Evolutionary conservation across 352 stramenopile genomes (phyloP), one percentile per base, ranked within the genome.

Genomic region (Phytophthora melonis): DNA sequence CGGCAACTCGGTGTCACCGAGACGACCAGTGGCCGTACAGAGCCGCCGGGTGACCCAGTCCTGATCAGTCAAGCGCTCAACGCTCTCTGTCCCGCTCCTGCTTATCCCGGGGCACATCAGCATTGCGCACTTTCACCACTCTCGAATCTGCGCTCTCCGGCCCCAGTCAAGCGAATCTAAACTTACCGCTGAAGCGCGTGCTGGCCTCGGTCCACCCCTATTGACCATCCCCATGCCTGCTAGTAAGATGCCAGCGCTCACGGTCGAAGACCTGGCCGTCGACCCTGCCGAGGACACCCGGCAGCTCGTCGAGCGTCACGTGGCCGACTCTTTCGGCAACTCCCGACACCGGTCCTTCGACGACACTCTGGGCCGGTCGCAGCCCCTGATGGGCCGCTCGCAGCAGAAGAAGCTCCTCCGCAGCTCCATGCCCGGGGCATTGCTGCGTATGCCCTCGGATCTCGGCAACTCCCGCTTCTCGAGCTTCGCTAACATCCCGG

Each of bases 401-500:
- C 45, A 68, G 39, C 45, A 61, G 53, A 32, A 36, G 9, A 5
- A 60, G 43, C 55, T 45, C 39, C 32, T 27, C 41, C 53, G 57
- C 30, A 63, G 62, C 60, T 75, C 62, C 7, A 69, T 74, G 52
- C 58, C 72, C 3, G 43, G 52, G 8, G 30, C 57, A 11, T 30
- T 63, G n/a, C 11, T 72, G 8, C 60, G 62, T 0, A 2, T 52
- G 52, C 72, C 66, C 49, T 72, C 75, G 50, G 64, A 69, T 10
- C 59, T 73, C 41, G 43, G 41, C 43, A 67, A 58, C 5, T 52
- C 49, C 1, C 63, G 56, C 9, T 32, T 60, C 21, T 79, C 77
- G 39, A 74, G 66, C 23, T 69, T 77, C 34, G 66, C 62, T 13
- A 59, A 56, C 52, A 75, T 74, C 1, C 74, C 77, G 2, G 77